phyloP scores from a whole-genome alignment of 2,329 filamentous ascomycete species.

The Aspergillus fructus region DNA sequence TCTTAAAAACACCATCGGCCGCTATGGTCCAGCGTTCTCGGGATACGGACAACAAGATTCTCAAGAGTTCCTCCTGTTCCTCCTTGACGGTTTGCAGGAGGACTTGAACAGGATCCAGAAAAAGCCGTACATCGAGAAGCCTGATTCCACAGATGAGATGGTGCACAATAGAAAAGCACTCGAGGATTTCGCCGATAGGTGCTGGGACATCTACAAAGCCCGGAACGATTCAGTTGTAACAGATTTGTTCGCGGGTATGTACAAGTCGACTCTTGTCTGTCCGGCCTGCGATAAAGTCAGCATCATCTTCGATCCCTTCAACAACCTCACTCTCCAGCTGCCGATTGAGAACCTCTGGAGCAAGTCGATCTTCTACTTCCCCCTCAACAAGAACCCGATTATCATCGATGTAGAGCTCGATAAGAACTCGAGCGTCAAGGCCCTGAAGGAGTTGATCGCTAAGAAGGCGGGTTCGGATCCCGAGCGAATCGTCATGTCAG shows the following conservation, averaged over 20 bases:
- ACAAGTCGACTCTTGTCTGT: conserved; percentile 95
- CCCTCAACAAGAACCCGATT: conserved; percentile 69
- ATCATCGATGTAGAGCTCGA: conserved; percentile 74
- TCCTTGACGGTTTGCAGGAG: conserved; percentile 92
- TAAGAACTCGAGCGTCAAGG: conserved; percentile 61
- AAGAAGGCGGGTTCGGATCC: conserved; percentile 53
- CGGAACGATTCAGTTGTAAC: conserved; percentile 94
- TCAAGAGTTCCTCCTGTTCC: conserved; percentile 92
- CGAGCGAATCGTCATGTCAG: conserved; percentile 70
- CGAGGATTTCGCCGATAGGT: conserved; percentile 78
- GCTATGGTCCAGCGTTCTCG: conserved; percentile 80
- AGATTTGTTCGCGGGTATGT: conserved; percentile 95
- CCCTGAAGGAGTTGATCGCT: conserved; percentile 52
- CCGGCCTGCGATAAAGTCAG: conserved; percentile 90
- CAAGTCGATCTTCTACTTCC: conserved; percentile 73
- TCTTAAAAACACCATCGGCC: conserved; percentile 81
- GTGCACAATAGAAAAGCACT: conserved; percentile 79
- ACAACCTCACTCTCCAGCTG: conserved; percentile 85
- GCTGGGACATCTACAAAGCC: conserved; percentile 87
- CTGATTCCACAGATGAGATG: conserved; percentile 96
- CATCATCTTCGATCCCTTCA: conserved; percentile 98
- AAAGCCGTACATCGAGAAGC: conserved; percentile 97
- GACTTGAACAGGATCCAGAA: conserved; percentile 90
- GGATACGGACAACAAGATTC: conserved; percentile 97
- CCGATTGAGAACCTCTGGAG: conserved; percentile 83